Conservation (phyloP, 1,284 basidiomycete genomes). For the Papiliotrema fonsecae region DNA sequence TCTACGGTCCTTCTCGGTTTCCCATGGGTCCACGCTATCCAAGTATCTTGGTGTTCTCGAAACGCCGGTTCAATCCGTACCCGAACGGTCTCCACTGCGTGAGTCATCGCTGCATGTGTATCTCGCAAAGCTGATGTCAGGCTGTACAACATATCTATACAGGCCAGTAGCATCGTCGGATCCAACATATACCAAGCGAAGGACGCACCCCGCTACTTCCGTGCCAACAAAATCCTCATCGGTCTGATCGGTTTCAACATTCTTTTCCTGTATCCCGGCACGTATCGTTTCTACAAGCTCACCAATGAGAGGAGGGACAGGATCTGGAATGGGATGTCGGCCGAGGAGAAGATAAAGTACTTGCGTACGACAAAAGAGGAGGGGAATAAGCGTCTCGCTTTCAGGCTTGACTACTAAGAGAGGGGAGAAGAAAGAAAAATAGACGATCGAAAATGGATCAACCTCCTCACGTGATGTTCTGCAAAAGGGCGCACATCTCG, state of each 20-base stretch:
- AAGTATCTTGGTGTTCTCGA: constrained; percentile 2
- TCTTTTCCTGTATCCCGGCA: constrained; percentile 13
- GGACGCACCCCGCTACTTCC: constrained; percentile 4
- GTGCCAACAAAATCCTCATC: constrained; percentile 14
- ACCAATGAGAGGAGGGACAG: constrained; percentile 14
- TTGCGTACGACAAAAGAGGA: constrained; percentile 23
- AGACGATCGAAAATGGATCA: no score
- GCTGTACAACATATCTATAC: constrained; percentile 27
- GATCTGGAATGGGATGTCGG: constrained; percentile 19
- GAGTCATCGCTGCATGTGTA: background rate
- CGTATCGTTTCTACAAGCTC: constrained; percentile 19
- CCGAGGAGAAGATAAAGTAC: constrained; percentile 20
- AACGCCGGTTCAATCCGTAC: constrained; percentile 22
- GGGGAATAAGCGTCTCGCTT: constrained; percentile 24
- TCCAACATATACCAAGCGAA: constrained; percentile 24
- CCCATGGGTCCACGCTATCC: constrained; percentile 16
- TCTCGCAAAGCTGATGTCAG: background rate
- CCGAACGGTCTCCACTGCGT: constrained; percentile 16
- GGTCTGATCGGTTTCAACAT: constrained; percentile 14
- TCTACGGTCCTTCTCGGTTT: constrained; percentile 15
- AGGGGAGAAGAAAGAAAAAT: no score
- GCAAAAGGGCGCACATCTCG: no score
- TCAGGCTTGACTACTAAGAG: constrained; percentile 1
- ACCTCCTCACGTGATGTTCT: no score
- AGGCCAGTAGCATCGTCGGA: constrained; percentile 17